phyloP scores from a whole-genome alignment of 345 rosid species.

The Populus ilicifolia region DNA sequence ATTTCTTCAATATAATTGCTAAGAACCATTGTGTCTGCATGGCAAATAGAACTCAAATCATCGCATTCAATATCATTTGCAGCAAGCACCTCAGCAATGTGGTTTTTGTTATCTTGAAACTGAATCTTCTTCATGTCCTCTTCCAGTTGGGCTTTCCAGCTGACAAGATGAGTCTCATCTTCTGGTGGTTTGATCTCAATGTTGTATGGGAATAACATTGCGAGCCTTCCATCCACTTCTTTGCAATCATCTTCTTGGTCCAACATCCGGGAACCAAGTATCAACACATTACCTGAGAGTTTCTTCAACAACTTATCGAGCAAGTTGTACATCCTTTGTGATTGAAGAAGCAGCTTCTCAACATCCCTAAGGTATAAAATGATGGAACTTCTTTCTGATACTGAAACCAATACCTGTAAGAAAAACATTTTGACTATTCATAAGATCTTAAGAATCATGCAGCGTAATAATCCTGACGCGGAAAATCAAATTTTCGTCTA shows the following conservation, averaged over 20 bases:
- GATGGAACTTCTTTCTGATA: constrained; percentile 54
- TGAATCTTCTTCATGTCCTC: constrained; percentile 82
- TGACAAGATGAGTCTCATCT: constrained; percentile 63
- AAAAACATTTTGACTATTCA: constrained; percentile 9
- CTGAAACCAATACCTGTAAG: constrained; percentile 62
- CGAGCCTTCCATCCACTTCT: constrained; percentile 53
- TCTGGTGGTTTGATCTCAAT: constrained; percentile 73
- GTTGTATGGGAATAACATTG: constrained; percentile 65
- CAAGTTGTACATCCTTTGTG: constrained; percentile 59
- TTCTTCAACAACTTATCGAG: constrained; percentile 61
- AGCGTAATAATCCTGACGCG: background rate
- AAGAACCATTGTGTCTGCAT: constrained; percentile 64
- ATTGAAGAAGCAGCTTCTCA: constrained; percentile 75
- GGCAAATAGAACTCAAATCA: constrained; percentile 76
- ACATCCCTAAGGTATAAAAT: constrained; percentile 78
- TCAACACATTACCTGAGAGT: constrained; percentile 67
- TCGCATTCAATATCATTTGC: constrained; percentile 89
- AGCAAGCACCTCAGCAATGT: constrained; percentile 86
- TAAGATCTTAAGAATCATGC: background rate
- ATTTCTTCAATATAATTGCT: constrained; percentile 80
- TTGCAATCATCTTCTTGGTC: constrained; percentile 56
- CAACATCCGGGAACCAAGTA: constrained; percentile 76
- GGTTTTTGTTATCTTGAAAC: constrained; percentile 84
- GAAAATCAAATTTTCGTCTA: background rate
- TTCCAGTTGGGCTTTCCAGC: constrained; percentile 81